These are phyloP conservation scores for Phytopythium vexans DNA, from an alignment of 352 stramenopile genomes.

Conservation along the genomic window DNA sequence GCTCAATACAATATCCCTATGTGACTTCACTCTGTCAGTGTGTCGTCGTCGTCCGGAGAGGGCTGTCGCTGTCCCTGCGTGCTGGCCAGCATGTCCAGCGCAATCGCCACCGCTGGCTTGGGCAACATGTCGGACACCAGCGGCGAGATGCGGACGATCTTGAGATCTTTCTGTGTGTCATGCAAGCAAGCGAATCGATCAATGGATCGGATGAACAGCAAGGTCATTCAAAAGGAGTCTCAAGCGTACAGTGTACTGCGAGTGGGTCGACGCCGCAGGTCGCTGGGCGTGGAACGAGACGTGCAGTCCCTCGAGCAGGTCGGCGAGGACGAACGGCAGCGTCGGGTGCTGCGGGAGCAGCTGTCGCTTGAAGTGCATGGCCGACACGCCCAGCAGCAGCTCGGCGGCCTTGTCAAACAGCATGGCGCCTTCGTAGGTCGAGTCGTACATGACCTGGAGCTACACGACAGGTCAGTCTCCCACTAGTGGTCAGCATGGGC, in stretches of 20 bases:
- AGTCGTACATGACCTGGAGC: slow-evolving; percentile 37
- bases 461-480: slow-evolving; percentile 3
- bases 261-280: slow-evolving; percentile 11
- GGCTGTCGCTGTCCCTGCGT: background rate
- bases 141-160: slow-evolving; percentile 41
- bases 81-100: slow-evolving; percentile 29
- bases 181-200: background rate
- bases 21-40: background rate
- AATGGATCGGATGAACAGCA: background rate
- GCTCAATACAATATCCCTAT: slow-evolving; percentile 1
- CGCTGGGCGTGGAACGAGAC: slow-evolving; percentile 48
- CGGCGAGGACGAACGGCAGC: slow-evolving; percentile 39
- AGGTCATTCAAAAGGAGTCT: background rate
- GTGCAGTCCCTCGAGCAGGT: slow-evolving; percentile 47
- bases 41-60: background rate
- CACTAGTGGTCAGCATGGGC: background rate
- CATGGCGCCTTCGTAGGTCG: slow-evolving; percentile 30
- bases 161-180: slow-evolving; percentile 34
- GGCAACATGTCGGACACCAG: slow-evolving; percentile 37
- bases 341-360: slow-evolving; percentile 31
- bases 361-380: slow-evolving; percentile 21
- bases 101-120: slow-evolving; percentile 31
- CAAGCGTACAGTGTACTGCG: slow-evolving; percentile 25
- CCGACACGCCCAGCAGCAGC: slow-evolving; percentile 30
- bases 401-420: slow-evolving; percentile 50